Conservation (phyloP, 208 protist species). For the Strigomonas culicis region DNA sequence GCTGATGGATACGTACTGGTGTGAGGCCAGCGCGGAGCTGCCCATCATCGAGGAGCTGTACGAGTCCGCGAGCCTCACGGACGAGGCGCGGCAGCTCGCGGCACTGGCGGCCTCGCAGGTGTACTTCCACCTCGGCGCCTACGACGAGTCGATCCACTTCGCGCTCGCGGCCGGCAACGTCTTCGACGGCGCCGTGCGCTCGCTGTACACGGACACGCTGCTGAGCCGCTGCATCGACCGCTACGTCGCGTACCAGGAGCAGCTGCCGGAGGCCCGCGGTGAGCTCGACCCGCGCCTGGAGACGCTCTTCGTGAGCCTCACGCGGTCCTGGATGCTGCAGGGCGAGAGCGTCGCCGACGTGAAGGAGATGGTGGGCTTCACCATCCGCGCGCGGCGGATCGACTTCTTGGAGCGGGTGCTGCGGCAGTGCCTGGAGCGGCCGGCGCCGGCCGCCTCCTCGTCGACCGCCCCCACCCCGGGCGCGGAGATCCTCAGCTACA, state of each 20-base stretch:
- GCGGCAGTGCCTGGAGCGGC: slow-evolving; percentile 39
- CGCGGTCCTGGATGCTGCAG: slow-evolving; percentile 64
- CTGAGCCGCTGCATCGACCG: slow-evolving; percentile 94
- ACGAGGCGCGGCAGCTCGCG: slow-evolving; percentile 73
- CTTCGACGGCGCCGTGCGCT: slow-evolving; percentile 90
- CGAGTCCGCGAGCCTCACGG: slow-evolving; percentile 44
- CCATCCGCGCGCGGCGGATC: slow-evolving; percentile 74
- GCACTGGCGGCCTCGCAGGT: slow-evolving; percentile 94
- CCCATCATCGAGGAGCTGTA: slow-evolving; percentile 81
- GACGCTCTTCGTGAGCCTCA: slow-evolving; percentile 71
- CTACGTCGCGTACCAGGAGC: slow-evolving; percentile 86
- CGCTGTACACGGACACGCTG: slow-evolving; percentile 87
- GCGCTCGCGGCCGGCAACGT: slow-evolving; percentile 93
- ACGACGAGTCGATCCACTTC: slow-evolving; percentile 93
- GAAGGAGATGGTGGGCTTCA: slow-evolving; percentile 90
- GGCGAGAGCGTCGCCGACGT: slow-evolving; percentile 53
- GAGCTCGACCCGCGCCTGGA: slow-evolving; percentile 77
- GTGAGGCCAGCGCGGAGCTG: slow-evolving; percentile 79
- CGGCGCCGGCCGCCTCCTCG: too few species aligned
- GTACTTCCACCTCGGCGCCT: slow-evolving; percentile 98
- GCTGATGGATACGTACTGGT: slow-evolving; percentile 89
- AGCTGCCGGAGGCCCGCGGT: slow-evolving; percentile 15
- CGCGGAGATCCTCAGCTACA: slow-evolving; percentile 90
- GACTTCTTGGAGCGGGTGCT: slow-evolving; percentile 87
- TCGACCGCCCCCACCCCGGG: slow-evolving; percentile 34